These are phyloP conservation scores for Aspergillus sp. DNA, from an alignment of 2,329 filamentous ascomycete genomes.

Conservation along the genomic window DNA sequence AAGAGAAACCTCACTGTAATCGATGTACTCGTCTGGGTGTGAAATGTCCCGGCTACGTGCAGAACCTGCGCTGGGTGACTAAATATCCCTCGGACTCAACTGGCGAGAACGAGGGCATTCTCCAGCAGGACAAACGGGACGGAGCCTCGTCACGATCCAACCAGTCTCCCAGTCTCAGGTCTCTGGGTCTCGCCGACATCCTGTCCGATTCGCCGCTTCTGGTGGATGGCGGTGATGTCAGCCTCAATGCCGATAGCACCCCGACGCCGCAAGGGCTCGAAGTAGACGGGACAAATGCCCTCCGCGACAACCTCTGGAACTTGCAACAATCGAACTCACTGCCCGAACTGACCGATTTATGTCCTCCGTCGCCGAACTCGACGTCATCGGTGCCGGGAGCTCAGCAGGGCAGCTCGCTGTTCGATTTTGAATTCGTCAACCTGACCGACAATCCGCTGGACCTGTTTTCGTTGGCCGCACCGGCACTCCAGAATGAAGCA, in stretches of 20 bases:
- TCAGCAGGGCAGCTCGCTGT: conserved; percentile 13
- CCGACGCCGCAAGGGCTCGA: conserved; percentile 9
- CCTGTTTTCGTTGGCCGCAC: conserved; percentile 27
- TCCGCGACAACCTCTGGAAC: conserved; percentile 35
- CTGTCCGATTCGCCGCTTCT: conserved; percentile 9
- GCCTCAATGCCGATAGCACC: not conserved
- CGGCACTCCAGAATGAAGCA: conserved; percentile 17
- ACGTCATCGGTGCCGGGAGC: conserved; percentile 14
- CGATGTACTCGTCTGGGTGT: conserved; percentile 40
- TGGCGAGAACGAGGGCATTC: conserved; percentile 9
- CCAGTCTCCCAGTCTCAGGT: not conserved
- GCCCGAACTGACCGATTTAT: conserved; percentile 35
- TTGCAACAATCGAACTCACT: conserved; percentile 27
- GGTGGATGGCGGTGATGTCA: conserved; percentile 8
- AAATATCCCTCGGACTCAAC: conserved; percentile 24
- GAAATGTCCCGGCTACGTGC: conserved; percentile 38
- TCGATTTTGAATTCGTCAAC: conserved; percentile 23
- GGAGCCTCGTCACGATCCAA: conserved; percentile 3
- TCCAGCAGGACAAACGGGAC: conserved; percentile 1
- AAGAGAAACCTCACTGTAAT: conserved; percentile 39
- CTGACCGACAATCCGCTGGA: conserved; percentile 21
- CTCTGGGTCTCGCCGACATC: conserved; percentile 7
- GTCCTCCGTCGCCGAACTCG: conserved; percentile 22
- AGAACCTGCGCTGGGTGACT: conserved; percentile 39
- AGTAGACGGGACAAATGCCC: conserved; percentile 16